Base-by-base conservation (phyloP, 2,329 filamentous ascomycete genomes). In the Arachnomyces sp. region DNA sequence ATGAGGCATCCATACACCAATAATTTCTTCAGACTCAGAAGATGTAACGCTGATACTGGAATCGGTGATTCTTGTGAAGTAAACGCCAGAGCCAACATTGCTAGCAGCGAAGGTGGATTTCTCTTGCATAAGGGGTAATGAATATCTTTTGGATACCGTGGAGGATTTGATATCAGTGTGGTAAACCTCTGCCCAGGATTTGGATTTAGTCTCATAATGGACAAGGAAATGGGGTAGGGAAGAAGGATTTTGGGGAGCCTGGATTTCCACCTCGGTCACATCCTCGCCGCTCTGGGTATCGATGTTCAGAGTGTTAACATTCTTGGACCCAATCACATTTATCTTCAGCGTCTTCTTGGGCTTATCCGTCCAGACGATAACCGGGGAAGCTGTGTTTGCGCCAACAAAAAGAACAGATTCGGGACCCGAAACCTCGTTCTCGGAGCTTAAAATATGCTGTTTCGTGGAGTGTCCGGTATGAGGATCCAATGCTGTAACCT, bases 131-230 rank as follows among this genome's bases (percentile, higher is more conserved):
- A 78, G 77, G 0, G 89, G 85, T 9, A 96, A 71, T 18, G 82
- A 78, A 59, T 95, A 95, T 1, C 83, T 83, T 59, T 86, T 87
- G n/a, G 72, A 74, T 18, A 90, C 74, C 13, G 73, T 75, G 39
- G 73, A 76, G 44, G 72, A 81, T 64, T 82, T 82, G 38, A 86
- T 62, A 51, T 94, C 77, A 44, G 93, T 75, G 53, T 94, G 86
- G 56, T 83, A 95, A 21, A 96, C 82, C 46, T 93, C 84, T 3
- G 84, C 90, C 69, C 84, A 86, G 56, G 89, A 85, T 13, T 79
- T 79, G 2, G 69, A 69, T 28, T 71, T 71, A 0, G 86, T 86
- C 52, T 81, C 74, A 52, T 79, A 87, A 51, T 95, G 85, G 4
- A 95, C 84, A 25, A 95, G 68, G 66, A 95, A 93, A 66, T 94